Base-by-base conservation (phyloP, 2,329 filamentous ascomycete species). In the Colletotrichum shisoi region DNA sequence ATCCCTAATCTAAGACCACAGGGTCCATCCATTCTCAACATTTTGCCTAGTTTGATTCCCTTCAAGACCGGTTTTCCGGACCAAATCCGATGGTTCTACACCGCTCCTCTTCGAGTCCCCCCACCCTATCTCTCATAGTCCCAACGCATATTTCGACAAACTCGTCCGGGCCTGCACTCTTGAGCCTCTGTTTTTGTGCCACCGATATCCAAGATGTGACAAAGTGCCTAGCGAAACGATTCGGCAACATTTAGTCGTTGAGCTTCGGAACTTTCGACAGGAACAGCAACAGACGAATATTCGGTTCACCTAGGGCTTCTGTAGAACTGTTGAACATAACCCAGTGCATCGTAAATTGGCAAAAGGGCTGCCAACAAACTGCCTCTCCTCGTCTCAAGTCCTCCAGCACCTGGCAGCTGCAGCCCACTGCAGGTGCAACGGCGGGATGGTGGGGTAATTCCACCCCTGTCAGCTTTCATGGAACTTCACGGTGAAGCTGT, bases 361-460 rank as follows among this genome's bases (percentile, higher is more conserved):
- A 39, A 46, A 46, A 34, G 49, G 48, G 49, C 21, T 46, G 48
- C 48, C 46, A 27, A 46, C 34, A 34, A 9, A 34, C 8, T 51
- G 57, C 11, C 45, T 59, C 44, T 34, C 45, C 45, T 49, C 31
- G n/a, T 44, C 53, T 12, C 4, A 34, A 24, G 48, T 27, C 60
- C 42, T 62, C 52, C 51, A 63, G 53, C 51, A 52, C 45, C 63
- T 67, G 59, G 53, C 63, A 63, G 52, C 59, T 67, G 63, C 63
- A 60, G 48, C 49, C 65, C 65, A 64, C 65, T 59, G 64, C 60
- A 67, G 63, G 54, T 63, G 59, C 61, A 48, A 51, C 46, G 45
- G 48, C 48, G 64, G 61, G 54, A 64, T 64, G 61, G 61, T 67
- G 64, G 64, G 64, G 64, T 34, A 58, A 42, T 53, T 21, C 39